Evolutionary conservation across 768 basidiomycete genomes (phyloP), one percentile per base, ranked within the genome.

Genomic region (Tephrocybe sp.): DNA sequence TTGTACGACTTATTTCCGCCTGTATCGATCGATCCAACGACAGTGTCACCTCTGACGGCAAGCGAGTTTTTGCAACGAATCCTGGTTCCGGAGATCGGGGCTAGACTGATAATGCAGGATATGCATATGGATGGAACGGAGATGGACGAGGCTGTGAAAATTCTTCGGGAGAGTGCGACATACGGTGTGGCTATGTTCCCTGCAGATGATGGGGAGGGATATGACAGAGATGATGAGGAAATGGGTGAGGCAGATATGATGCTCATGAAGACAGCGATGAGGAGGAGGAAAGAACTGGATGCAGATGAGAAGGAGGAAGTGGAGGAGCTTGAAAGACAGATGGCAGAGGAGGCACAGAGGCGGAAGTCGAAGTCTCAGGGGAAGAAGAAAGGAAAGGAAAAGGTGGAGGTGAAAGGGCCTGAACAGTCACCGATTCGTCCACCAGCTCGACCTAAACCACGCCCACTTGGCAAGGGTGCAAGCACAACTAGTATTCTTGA

Each of bases 111-210:
- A 54, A 83, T 83, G 73, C 76, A 88, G 51, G 94, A 98, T 63
- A 79, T 79, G 60, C 53, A 62, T 1, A 67, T 85, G 10, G 60
- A 67, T 36, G 74, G 73, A 2, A 66, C 73, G 3, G 60, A 66
- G 0, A 58, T 65, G 43, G 56, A 69, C 15, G 62, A 73, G 38
- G 91, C 89, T 0, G 60, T 87, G 10, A 61, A 68, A 18, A 81
- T 90, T 4, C 66, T 94, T 43, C 77, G 83, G 24, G 85, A 90
- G 40, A 95, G 93, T 53, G 78, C 86, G 0, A 80, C 80, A 30
- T 97, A 93, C 62, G 94, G 94, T 0, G 85, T 86, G 7, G 84
- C 86, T 5, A 88, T 90, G 84, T 95, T 93, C 65, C 89, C 90
- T 0, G 86, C 83, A 36, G 79, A 79, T 37, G 75, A 69, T 0